Evolutionary conservation across 139 green algal genomes (phyloP), one percentile per base, ranked within the genome.

Genomic region (Picochlorum sp.): DNA sequence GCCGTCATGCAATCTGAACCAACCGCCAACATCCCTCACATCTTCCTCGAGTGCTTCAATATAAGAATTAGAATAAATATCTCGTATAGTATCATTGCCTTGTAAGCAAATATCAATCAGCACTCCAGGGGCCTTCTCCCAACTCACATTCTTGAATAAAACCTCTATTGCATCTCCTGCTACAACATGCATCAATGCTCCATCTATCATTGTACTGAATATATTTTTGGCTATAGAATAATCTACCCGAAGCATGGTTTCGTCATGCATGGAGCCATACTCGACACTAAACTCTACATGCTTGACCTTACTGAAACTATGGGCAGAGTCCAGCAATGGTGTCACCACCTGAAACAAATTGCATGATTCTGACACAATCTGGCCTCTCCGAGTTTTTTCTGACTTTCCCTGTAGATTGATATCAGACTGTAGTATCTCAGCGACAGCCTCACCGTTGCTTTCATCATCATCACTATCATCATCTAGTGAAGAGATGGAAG

Each of bases 81-180:
- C 56, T 21, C n/a, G 56, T 47, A 8, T 21, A 20, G 31, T 21
- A 23, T 20, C 56, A 62, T 20, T 21, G 56, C 56, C 13, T 18
- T 23, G 56, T 6, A 62, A 11, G 16, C 56, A 23, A 23, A 21
- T 62, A n/a, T 20, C 13, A 45, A 81, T 28, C 2, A 73, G 44
- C 30, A 81, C 68, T 2, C 68, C 68, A 3, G 47, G 23, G 11
- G 52, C 41, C 4, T 55, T 62, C 10, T 73, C 23, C 47, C 59
- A 69, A 9, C 60, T 13, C 50, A 58, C 41, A 28, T 14, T 26
- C 24, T 45, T 24, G 31, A 67, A 58, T 14, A 57, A 57, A 38
- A 69, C 47, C 28, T 75, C 60, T 5, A 75, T 69, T 14, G 45
- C 30, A 51, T 75, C 68, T 20, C 68, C 68, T 0, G 60, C 37